Percentiles rank a stretch among this genome's conserved stretches.
phyloP scores from a whole-genome alignment of 2,329 filamentous ascomycete genomes.

The Colletotrichum brevisporum region DNA sequence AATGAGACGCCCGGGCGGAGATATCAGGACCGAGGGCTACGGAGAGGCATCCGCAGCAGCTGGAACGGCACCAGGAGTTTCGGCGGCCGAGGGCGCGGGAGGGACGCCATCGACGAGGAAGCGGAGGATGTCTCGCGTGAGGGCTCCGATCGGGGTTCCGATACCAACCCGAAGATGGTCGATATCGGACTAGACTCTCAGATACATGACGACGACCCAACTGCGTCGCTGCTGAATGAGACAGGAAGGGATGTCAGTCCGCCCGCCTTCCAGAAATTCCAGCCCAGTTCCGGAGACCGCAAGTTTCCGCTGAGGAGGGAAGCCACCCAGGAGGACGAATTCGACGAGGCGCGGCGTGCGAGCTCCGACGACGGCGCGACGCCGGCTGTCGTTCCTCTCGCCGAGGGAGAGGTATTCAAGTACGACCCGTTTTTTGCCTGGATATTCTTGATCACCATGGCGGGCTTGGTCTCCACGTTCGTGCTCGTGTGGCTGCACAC shows the following conservation, averaged over 20 bases:
- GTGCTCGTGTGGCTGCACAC: slow-evolving; percentile 94
- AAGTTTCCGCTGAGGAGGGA: slow-evolving; percentile 58
- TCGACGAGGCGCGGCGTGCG: slow-evolving; percentile 57
- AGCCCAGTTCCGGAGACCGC: slow-evolving; percentile 53
- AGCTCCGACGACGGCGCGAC: slow-evolving; percentile 55
- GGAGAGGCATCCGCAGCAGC: slow-evolving; percentile 73
- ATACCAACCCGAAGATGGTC: slow-evolving; percentile 74
- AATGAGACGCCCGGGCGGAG: slow-evolving; percentile 61
- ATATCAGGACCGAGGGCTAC: slow-evolving; percentile 62
- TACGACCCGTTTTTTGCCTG: slow-evolving; percentile 95
- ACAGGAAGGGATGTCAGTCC: slow-evolving; percentile 66
- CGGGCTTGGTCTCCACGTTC: slow-evolving; percentile 88
- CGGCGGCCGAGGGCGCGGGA: slow-evolving; percentile 39
- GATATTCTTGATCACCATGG: slow-evolving; percentile 87
- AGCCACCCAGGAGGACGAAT: slow-evolving; percentile 63
- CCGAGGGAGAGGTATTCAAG: slow-evolving; percentile 78
- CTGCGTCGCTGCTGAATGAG: slow-evolving; percentile 72
- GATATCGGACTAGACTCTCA: slow-evolving; percentile 86
- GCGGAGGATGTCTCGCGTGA: slow-evolving; percentile 57
- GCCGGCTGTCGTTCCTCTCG: slow-evolving; percentile 64
- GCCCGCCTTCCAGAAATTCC: slow-evolving; percentile 75
- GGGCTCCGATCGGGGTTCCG: slow-evolving; percentile 49
- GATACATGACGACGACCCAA: slow-evolving; percentile 71
- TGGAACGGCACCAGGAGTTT: slow-evolving; percentile 71
- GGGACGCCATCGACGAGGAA: slow-evolving; percentile 57